Conservation (phyloP, 495 filamentous ascomycete species). For the Penicillium antarcticum region DNA sequence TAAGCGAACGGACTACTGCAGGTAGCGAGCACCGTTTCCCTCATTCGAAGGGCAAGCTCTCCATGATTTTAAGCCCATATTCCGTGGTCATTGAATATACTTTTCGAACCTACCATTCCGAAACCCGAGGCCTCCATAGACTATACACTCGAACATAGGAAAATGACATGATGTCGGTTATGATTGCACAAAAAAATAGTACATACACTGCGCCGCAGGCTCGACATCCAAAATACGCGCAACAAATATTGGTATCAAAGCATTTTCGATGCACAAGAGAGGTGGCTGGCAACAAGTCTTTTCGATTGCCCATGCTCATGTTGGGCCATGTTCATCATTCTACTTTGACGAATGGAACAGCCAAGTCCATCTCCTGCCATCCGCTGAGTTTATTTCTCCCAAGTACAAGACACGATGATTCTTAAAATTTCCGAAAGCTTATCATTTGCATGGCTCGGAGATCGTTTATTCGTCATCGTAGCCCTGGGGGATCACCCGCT, state of each 20-base stretch:
- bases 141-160: constrained; percentile 8
- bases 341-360: constrained; percentile 7
- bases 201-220: constrained; percentile 24
- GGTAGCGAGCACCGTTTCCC: no score
- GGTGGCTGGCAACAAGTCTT: background rate
- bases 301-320: background rate
- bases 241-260: constrained; percentile 32
- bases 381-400: constrained; percentile 6
- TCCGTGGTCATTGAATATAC: no score
- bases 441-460: constrained; percentile 1
- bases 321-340: constrained; percentile 8
- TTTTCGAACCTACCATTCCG: background rate
- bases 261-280: constrained; percentile 11
- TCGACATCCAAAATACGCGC: constrained; percentile 17
- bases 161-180: constrained; percentile 24
- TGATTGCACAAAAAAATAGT: constrained; percentile 29
- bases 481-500: constrained; percentile 65
- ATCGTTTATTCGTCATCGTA: constrained; percentile 64
- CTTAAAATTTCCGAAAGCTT: constrained; percentile 3
- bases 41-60: no score
- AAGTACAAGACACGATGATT: constrained; percentile 1
- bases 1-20: no score
- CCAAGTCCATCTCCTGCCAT: constrained; percentile 8
- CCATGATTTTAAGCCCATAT: no score
- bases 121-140: background rate